phyloP scores from a whole-genome alignment of 805 yeast species.

The Yamadazyma nakazawae region DNA sequence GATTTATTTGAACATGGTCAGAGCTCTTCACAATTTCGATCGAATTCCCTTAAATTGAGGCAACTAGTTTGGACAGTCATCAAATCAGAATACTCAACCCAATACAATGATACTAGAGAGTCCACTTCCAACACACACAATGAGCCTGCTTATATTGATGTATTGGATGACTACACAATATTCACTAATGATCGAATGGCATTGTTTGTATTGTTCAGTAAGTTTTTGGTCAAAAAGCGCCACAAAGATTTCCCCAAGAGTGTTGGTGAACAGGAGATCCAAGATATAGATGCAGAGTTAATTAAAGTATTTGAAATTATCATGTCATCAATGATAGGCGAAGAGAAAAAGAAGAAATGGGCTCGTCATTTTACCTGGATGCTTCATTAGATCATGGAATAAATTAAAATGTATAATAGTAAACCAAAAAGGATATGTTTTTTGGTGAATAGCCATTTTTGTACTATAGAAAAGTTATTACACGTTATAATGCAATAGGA shows the following conservation, averaged over 20 bases:
- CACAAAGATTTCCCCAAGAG: slow-evolving; percentile 4
- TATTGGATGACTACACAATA: slow-evolving; percentile 1
- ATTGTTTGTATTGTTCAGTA: slow-evolving; percentile 19
- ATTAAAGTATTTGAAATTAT: slow-evolving; percentile 10
- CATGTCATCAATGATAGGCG: slow-evolving; percentile 18
- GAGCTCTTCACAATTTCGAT: neutral
- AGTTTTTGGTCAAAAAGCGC: slow-evolving; percentile 12
- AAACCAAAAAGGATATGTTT: neutral
- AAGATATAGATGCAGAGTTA: neutral
- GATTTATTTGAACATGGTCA: slow-evolving; percentile 24
- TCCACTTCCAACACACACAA: neutral
- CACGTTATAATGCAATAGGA: neutral
- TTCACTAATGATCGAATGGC: slow-evolving; percentile 13
- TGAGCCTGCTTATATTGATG: neutral
- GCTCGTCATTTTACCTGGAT: slow-evolving; percentile 16
- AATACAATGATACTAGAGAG: slow-evolving; percentile 7
- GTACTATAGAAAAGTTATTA: neutral
- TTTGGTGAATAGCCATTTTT: neutral
- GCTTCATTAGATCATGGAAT: slow-evolving; percentile 2
- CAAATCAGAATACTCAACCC: slow-evolving; percentile 19
- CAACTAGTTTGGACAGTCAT: slow-evolving; percentile 30
- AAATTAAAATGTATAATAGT: neutral
- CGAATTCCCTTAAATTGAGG: slow-evolving; percentile 28
- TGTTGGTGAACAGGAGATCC: neutral
- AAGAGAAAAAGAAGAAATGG: slow-evolving; percentile 21